Evolutionary conservation across 106 monocot species (phyloP).

Genomic region (Gastrodia elata): DNA sequence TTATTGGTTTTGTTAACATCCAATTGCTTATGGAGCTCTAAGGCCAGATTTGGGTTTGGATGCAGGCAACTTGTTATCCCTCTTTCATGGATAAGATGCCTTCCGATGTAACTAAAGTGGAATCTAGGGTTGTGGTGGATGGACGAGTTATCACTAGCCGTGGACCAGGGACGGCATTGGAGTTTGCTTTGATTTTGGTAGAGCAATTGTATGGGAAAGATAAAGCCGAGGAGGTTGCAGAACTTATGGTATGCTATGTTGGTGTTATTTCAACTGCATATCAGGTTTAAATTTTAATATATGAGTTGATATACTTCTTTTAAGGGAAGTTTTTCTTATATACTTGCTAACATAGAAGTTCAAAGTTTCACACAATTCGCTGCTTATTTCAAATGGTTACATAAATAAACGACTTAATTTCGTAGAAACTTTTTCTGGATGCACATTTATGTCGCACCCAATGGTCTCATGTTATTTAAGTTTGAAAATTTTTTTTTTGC

Average conservation of each 20-base stretch:
- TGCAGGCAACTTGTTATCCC: constrained; percentile 73
- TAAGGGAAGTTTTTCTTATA: background rate
- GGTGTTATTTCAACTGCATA: background rate
- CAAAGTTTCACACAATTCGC: background rate
- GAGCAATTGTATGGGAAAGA: constrained; percentile 75
- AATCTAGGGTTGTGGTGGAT: constrained; percentile 72
- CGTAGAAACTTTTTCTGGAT: background rate
- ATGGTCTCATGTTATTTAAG: too few species aligned
- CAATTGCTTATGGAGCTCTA: background rate
- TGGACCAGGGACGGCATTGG: constrained; percentile 74
- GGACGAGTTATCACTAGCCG: constrained; percentile 57
- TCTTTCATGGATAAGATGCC: constrained; percentile 75
- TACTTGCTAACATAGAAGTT: background rate
- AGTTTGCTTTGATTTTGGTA: constrained; percentile 64
- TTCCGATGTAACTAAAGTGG: constrained; percentile 32
- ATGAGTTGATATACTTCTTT: background rate
- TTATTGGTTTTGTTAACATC: background rate
- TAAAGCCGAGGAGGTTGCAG: constrained; percentile 64
- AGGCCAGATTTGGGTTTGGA: background rate
- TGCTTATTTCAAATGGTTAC: background rate
- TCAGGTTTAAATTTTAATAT: background rate
- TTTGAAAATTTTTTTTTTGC: too few species aligned
- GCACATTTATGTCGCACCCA: too few species aligned
- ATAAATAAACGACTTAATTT: background rate
- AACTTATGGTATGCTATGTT: constrained; percentile 41